Conservation (phyloP, 2,329 filamentous ascomycete genomes). For the Penicillium sp. region DNA sequence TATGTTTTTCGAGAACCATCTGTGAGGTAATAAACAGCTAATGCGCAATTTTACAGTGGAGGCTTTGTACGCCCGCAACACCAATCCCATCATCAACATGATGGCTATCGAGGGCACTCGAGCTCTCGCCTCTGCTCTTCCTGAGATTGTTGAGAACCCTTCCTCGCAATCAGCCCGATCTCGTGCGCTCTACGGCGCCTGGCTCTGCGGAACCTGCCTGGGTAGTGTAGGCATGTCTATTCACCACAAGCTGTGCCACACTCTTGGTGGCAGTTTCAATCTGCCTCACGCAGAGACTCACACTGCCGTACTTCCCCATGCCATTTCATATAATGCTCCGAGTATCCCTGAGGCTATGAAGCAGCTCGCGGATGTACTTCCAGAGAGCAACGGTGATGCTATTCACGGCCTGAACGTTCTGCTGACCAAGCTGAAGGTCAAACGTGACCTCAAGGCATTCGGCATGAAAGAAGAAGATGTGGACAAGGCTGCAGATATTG, state of each 20-base stretch:
- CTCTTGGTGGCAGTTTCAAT: constrained; percentile 61
- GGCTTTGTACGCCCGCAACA: constrained; percentile 61
- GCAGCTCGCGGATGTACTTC: constrained; percentile 53
- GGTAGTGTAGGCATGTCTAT: constrained; percentile 62
- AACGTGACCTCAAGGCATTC: constrained; percentile 52
- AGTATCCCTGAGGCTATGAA: constrained; percentile 53
- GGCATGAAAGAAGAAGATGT: constrained; percentile 61
- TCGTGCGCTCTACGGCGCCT: constrained; percentile 60
- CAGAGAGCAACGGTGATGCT: constrained; percentile 58
- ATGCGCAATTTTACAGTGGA: constrained; percentile 47
- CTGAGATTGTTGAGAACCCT: constrained; percentile 50
- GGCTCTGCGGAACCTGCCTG: constrained; percentile 62
- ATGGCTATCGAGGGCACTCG: constrained; percentile 59
- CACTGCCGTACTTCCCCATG: constrained; percentile 61
- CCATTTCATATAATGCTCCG: constrained; percentile 62
- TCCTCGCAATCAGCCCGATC: constrained; percentile 49
- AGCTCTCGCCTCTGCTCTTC: constrained; percentile 54
- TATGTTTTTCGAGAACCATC: constrained; percentile 21
- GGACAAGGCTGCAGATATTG: constrained; percentile 60
- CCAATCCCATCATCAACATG: constrained; percentile 59
- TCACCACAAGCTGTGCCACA: constrained; percentile 68
- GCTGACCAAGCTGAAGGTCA: constrained; percentile 53
- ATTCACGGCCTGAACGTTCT: constrained; percentile 57
- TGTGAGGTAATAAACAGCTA: not conserved
- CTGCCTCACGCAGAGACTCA: constrained; percentile 66